These are phyloP conservation scores for Pseudozyma tsukubaensis DNA, from an alignment of 1,284 basidiomycete genomes.

Conservation along the genomic window DNA sequence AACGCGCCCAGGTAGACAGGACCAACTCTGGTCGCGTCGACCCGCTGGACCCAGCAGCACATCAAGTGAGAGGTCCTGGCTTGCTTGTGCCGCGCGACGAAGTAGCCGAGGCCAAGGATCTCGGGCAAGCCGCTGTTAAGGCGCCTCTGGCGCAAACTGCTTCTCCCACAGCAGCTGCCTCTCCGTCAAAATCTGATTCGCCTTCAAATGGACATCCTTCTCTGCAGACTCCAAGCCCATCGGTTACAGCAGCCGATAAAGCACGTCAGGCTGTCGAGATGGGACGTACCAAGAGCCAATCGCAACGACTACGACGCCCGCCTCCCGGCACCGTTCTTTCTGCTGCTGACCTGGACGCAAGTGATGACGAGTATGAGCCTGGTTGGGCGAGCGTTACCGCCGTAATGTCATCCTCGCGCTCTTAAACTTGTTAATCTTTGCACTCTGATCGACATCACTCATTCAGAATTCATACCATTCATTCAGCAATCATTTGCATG, in stretches of 20 bases:
- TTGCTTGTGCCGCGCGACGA: slow-evolving; percentile 54
- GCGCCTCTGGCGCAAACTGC: slow-evolving; percentile 21
- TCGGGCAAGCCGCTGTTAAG: slow-evolving; percentile 35
- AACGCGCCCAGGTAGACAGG: slow-evolving; percentile 47
- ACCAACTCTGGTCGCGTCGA: slow-evolving; percentile 55
- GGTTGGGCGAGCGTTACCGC: slow-evolving; percentile 61
- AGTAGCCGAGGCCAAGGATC: slow-evolving; percentile 41
- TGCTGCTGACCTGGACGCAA: slow-evolving; percentile 62
- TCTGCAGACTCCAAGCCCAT: slow-evolving; percentile 1
- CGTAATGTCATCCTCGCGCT: slow-evolving; percentile 50
- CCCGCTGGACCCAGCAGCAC: slow-evolving; percentile 46
- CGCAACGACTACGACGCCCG: slow-evolving; percentile 51
- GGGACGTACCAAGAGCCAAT: slow-evolving; percentile 54
- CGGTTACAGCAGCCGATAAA: slow-evolving; percentile 20
- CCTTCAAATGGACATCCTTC: slow-evolving; percentile 17
- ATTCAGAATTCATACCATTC: neutral
- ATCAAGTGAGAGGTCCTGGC: slow-evolving; percentile 47
- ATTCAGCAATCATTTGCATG: no score
- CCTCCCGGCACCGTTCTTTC: slow-evolving; percentile 58
- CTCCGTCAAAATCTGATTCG: slow-evolving; percentile 13
- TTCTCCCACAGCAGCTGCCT: neutral
- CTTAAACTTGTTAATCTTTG: slow-evolving; percentile 8
- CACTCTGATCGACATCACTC: slow-evolving; percentile 1
- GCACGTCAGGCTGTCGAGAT: slow-evolving; percentile 48
- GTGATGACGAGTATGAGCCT: slow-evolving; percentile 65